Evolutionary conservation across 2,329 filamentous ascomycete species (phyloP), one percentile per base, ranked within the genome.

Genomic region (Cladophialophora chaetospira): DNA sequence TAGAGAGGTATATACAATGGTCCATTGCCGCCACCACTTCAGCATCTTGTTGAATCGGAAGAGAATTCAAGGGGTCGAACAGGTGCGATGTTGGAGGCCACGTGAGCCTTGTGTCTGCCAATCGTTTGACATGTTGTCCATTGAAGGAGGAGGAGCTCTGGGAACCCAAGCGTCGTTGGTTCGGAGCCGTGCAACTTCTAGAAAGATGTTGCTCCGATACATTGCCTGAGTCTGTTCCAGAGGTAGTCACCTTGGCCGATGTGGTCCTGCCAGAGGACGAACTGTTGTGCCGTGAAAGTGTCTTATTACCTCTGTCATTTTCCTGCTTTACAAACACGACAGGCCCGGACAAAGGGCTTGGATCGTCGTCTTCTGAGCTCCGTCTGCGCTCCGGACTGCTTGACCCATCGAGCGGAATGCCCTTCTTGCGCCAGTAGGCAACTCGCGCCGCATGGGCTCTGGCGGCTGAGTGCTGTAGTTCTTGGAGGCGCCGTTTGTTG

Each of bases 381-480:
- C 13, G 6, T n/a, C 23, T 23, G 33, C 21, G 48, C 31, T 6
- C 35, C 15, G 43, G 26, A 11, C 21, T 19, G n/a, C 36, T 48
- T 17, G 21, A 19, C 17, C 42, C 19, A 25, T 23, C 15, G 11
- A n/a, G 5, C 3, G 23, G 15, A 23, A 31, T 17, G 26, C 23
- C 25, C 33, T 19, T 44, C 29, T 53, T 61, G 4, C 59, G 55
- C 59, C 59, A 61, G 35, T 61, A 61, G 44, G 59, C 47, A 10
- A 61, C 59, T 25, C 59, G 55, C 8, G 59, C 59, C 4, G 59
- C 59, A 43, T 61, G 59, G 3, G 59, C 55, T 31, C 59, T 48
- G 26, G 59, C 59, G 31, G 58, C 59, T 5, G 59, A 58, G 33
- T 61, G 59, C 53, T 61, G 59, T 23, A 61, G 26, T 46, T 61